A percentile compares a stretch with the other conserved stretches of the same genome.
Conservation (phyloP, 306 rosid species). For the Nissolia schottii region DNA sequence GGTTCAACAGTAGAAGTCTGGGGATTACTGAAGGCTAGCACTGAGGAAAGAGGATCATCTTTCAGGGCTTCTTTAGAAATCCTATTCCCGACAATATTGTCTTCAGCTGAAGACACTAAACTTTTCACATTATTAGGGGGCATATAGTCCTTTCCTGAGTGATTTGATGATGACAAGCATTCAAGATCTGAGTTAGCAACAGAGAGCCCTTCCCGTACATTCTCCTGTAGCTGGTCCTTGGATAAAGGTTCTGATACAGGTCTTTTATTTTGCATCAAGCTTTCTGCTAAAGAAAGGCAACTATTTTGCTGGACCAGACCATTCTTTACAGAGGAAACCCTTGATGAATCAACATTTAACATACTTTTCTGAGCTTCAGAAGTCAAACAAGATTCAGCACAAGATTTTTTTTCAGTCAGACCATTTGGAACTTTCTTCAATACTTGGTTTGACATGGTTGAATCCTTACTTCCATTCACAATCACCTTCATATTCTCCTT, state of each 20-base stretch:
- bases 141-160: constrained; percentile 15
- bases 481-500: constrained; percentile 47
- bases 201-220: constrained; percentile 7
- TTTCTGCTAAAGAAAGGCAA: constrained; percentile 12
- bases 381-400: constrained; percentile 16
- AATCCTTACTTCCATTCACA: constrained; percentile 24
- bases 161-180: constrained; percentile 25
- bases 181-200: constrained; percentile 27
- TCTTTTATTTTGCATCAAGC: constrained; percentile 22
- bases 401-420: constrained; percentile 25
- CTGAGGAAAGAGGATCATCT: constrained; percentile 21
- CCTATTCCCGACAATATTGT: constrained; percentile 12
- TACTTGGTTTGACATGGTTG: constrained; percentile 32
- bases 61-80: constrained; percentile 26
- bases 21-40: constrained; percentile 19
- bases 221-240: constrained; percentile 14
- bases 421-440: constrained; percentile 40
- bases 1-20: constrained; percentile 24
- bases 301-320: constrained; percentile 19
- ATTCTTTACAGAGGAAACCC: constrained; percentile 23
- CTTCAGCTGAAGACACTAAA: constrained; percentile 19
- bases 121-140: constrained; percentile 18
- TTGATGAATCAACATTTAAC: constrained; percentile 29
- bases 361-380: constrained; percentile 32
- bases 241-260: constrained; percentile 31